phyloP scores from a whole-genome alignment of 306 rosid species.

The Medicago lupulina region DNA sequence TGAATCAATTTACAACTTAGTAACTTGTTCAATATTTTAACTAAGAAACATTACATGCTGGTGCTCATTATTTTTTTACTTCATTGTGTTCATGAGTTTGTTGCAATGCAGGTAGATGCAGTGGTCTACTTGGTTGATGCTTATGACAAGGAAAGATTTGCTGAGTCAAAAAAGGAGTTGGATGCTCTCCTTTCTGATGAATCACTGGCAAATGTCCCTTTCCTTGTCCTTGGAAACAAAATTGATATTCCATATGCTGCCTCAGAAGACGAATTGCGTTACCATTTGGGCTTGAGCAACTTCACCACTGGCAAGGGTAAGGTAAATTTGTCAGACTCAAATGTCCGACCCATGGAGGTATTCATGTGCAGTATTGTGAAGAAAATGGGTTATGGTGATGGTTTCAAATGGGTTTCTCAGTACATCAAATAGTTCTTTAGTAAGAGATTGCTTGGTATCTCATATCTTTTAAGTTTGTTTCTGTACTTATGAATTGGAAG shows the following conservation, averaged over 20 bases:
- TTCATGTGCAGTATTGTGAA: conserved; percentile 95
- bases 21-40: conserved; percentile 2
- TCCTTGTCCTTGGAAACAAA: conserved; percentile 87
- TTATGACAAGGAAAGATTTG: conserved; percentile 82
- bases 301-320: conserved; percentile 95
- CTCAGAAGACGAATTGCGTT: conserved; percentile 84
- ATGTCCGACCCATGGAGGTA: conserved; percentile 82
- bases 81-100: conserved; percentile 2
- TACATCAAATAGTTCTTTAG: conserved; percentile 66
- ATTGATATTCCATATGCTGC: conserved; percentile 86
- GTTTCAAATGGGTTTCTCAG: conserved; percentile 92
- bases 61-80: neutral
- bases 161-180: conserved; percentile 78
- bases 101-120: conserved; percentile 72
- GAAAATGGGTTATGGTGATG: conserved; percentile 96
- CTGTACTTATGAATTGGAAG: conserved; percentile 44
- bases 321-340: conserved; percentile 70
- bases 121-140: conserved; percentile 86
- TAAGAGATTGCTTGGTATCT: conserved; percentile 47
- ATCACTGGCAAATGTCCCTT: conserved; percentile 71
- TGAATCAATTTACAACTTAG: neutral
- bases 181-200: conserved; percentile 89
- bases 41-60: neutral
- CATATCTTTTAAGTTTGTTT: conserved; percentile 44
- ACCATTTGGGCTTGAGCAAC: conserved; percentile 72